Evolutionary conservation across 805 yeast genomes (phyloP).

Genomic region (Barnettozyma californica): DNA sequence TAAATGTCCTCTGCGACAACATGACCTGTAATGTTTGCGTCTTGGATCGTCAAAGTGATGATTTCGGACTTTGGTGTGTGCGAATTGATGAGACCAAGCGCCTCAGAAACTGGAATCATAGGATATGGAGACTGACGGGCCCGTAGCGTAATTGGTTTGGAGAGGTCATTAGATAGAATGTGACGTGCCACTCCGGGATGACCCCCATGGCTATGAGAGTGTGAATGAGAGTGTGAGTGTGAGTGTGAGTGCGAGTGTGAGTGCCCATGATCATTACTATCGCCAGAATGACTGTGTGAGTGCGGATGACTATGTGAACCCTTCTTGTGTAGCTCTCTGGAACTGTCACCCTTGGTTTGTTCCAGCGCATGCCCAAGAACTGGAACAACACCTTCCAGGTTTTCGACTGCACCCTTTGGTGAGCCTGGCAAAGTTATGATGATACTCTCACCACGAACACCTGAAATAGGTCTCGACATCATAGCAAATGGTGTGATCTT

Average conservation of each 20-base stretch:
- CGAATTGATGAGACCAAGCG: slow-evolving; percentile 29
- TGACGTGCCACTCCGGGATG: slow-evolving; percentile 33
- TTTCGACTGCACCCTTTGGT: slow-evolving; percentile 43
- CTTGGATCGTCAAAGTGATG: slow-evolving; percentile 24
- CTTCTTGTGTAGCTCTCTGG: slow-evolving; percentile 36
- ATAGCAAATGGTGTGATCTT: slow-evolving; percentile 43
- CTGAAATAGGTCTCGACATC: slow-evolving; percentile 47
- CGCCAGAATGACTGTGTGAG: background rate
- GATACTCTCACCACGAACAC: slow-evolving; percentile 32
- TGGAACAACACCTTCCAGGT: slow-evolving; percentile 33
- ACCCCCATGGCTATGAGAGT: slow-evolving; percentile 10
- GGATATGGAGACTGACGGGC: slow-evolving; percentile 46
- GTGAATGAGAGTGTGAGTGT: slow-evolving; percentile 1
- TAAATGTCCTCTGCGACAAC: slow-evolving; percentile 38
- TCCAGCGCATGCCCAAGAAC: slow-evolving; percentile 40
- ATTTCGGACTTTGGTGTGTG: slow-evolving; percentile 29
- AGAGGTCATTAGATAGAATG: slow-evolving; percentile 30
- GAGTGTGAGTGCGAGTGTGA: slow-evolving; percentile 14
- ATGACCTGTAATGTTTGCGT: slow-evolving; percentile 31
- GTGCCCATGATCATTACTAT: background rate
- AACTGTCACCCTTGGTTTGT: slow-evolving; percentile 30
- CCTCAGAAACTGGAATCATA: slow-evolving; percentile 38
- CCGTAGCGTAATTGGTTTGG: slow-evolving; percentile 35
- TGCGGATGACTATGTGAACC: slow-evolving; percentile 6
- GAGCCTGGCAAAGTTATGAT: slow-evolving; percentile 49